A percentile compares a stretch with the other conserved stretches of the same genome.
Evolutionary conservation across 1,139 yeast genomes (phyloP).

Genomic region (Wickerhamiella pararugosa): DNA sequence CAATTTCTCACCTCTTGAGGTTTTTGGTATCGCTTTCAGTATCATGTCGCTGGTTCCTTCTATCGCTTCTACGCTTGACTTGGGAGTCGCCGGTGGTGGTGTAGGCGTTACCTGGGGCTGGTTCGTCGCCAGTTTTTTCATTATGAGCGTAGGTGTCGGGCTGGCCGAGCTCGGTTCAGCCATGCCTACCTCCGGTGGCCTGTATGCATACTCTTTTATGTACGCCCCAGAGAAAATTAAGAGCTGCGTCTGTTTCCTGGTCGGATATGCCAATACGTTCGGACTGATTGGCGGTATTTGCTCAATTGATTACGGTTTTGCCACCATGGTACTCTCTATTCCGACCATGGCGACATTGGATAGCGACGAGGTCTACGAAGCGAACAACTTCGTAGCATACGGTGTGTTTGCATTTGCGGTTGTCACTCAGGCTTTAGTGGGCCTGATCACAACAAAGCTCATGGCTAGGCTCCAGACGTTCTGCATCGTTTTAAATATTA

Average conservation of each 20-base stretch:
- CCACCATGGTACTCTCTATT: conserved; percentile 39
- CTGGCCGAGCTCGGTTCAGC: conserved; percentile 48
- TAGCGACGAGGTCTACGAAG: conserved; percentile 28
- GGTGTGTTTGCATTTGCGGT: conserved; percentile 43
- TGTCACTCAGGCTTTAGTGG: conserved; percentile 31
- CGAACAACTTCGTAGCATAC: conserved; percentile 34
- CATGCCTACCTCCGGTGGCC: conserved; percentile 54
- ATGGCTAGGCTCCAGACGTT: conserved; percentile 45
- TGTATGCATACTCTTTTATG: conserved; percentile 36
- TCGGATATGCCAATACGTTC: conserved; percentile 42
- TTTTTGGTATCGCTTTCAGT: conserved; percentile 38
- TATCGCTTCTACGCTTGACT: conserved; percentile 28
- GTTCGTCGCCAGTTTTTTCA: conserved; percentile 35
- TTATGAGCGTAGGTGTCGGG: conserved; percentile 33
- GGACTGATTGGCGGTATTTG: conserved; percentile 40
- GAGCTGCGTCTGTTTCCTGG: conserved; percentile 34
- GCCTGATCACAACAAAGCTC: conserved; percentile 36
- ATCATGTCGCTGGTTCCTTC: conserved; percentile 57
- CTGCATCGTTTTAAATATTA: conserved; percentile 37
- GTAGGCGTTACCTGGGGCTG: conserved; percentile 49
- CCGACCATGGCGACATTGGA: conserved; percentile 31
- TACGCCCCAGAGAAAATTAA: conserved; percentile 34
- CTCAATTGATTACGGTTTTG: conserved; percentile 44
- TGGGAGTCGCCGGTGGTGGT: conserved; percentile 36
- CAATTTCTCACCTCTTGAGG: conserved; percentile 46